These are phyloP conservation scores for Kitagawia praeruptora DNA, from an alignment of 129 eudicot species.

Conservation along the genomic window DNA sequence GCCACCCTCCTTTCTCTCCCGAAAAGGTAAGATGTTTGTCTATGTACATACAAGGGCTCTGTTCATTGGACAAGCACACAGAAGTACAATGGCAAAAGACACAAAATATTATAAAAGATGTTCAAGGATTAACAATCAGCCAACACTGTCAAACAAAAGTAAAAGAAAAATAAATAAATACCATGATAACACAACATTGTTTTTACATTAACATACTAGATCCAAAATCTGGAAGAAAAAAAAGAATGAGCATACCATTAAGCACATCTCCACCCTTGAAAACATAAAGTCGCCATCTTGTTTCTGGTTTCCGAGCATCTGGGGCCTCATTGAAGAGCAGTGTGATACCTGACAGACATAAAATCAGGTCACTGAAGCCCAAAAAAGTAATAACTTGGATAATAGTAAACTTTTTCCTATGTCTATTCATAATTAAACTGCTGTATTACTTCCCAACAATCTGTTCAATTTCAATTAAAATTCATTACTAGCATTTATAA, in stretches of 20 bases:
- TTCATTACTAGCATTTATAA: not conserved
- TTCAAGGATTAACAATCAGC: not conserved
- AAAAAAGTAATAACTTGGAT: not conserved
- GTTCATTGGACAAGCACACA: slow-evolving; percentile 19
- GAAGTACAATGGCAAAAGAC: slow-evolving; percentile 1
- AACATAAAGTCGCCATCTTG: slow-evolving; percentile 92
- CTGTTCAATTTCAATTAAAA: not conserved
- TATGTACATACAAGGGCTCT: slow-evolving; percentile 97
- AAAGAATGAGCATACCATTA: slow-evolving; percentile 42
- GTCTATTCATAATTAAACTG: not conserved
- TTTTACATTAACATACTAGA: not conserved
- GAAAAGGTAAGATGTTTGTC: slow-evolving; percentile 87
- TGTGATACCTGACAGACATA: slow-evolving; percentile 61
- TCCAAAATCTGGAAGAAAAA: not conserved
- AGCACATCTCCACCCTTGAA: slow-evolving; percentile 92
- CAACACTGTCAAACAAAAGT: not conserved
- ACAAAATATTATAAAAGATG: not conserved
- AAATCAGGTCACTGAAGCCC: not conserved
- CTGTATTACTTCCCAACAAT: not conserved
- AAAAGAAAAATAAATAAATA: not conserved
- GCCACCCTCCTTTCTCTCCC: slow-evolving; percentile 99
- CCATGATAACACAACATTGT: not conserved
- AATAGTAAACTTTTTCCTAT: not conserved
- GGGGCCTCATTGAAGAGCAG: slow-evolving; percentile 89
- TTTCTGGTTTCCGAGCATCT: slow-evolving; percentile 86